These are phyloP conservation scores for Nicotiana sylvestris DNA, from an alignment of 257 asterid genomes.

Conservation along the genomic window DNA sequence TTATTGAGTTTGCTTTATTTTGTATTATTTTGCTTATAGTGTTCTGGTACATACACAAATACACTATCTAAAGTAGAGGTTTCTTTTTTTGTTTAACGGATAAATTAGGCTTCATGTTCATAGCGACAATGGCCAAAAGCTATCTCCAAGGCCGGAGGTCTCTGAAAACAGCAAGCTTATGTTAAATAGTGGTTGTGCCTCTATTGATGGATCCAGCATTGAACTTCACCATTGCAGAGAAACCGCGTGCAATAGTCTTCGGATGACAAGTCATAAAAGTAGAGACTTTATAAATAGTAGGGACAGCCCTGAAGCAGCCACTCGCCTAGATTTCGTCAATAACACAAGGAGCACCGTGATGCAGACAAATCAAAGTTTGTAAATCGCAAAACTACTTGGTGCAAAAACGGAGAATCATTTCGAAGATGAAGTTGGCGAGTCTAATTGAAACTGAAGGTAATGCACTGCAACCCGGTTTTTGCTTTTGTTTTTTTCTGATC, in stretches of 20 bases:
- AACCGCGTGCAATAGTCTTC: conserved; percentile 30
- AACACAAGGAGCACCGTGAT: conserved; percentile 30
- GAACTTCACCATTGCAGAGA: conserved; percentile 26
- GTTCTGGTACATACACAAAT: background rate
- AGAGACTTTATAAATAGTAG: conserved; percentile 45
- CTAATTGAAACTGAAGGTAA: conserved; percentile 46
- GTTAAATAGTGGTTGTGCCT: conserved; percentile 27
- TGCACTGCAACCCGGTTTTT: background rate
- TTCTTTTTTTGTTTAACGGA: background rate
- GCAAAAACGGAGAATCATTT: conserved; percentile 37
- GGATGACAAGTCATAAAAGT: conserved; percentile 28
- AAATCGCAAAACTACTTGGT: conserved; percentile 34
- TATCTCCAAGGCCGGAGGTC: conserved; percentile 25
- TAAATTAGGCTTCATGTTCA: background rate
- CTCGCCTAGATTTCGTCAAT: conserved; percentile 44
- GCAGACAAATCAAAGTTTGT: conserved; percentile 36
- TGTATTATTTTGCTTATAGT: background rate
- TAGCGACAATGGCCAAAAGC: conserved; percentile 26
- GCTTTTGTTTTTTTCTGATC: background rate
- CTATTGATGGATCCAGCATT: conserved; percentile 28
- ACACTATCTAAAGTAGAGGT: background rate
- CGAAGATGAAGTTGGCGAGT: conserved; percentile 31
- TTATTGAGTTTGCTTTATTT: background rate
- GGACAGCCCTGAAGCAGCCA: conserved; percentile 32
- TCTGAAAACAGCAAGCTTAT: conserved; percentile 29